Conservation (phyloP, 78 protist species). For the Blattamonas nauphoetae region DNA sequence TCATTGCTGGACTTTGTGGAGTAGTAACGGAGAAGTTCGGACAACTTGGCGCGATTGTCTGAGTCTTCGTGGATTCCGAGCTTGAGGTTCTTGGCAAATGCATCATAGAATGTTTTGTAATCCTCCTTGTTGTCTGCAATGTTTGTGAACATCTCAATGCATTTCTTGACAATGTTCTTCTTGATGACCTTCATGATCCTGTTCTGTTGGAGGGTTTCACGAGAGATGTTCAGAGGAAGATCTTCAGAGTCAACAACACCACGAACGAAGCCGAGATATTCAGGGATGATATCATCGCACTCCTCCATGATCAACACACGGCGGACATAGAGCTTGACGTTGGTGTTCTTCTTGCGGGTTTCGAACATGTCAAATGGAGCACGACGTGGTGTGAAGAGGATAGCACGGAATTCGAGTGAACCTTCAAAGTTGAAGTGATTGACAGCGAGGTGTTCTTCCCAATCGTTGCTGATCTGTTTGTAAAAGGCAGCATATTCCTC, state of each 20-base stretch:
- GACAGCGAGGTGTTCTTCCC: constrained; percentile 60
- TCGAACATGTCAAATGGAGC: constrained; percentile 59
- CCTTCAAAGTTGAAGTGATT: constrained; percentile 82
- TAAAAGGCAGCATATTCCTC: constrained; percentile 89
- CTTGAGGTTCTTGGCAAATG: constrained; percentile 77
- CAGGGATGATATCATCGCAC: constrained; percentile 83
- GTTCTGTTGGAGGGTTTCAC: constrained; percentile 84
- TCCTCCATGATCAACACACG: constrained; percentile 82
- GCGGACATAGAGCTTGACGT: constrained; percentile 85
- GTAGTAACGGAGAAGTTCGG: constrained; percentile 78
- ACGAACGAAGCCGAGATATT: constrained; percentile 78
- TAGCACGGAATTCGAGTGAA: constrained; percentile 74
- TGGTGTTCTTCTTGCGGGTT: constrained; percentile 24
- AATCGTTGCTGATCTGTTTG: constrained; percentile 71
- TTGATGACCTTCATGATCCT: constrained; percentile 54
- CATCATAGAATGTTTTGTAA: constrained; percentile 66
- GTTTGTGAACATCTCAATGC: constrained; percentile 67
- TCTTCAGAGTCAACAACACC: constrained; percentile 97
- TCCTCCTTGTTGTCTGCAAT: constrained; percentile 34
- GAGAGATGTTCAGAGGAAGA: constrained; percentile 92
- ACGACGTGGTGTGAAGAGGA: constrained; percentile 85
- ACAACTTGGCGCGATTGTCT: constrained; percentile 57
- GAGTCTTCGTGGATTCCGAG: constrained; percentile 91
- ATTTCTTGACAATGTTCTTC: constrained; percentile 78
- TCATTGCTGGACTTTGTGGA: constrained; percentile 20